Base-by-base conservation (phyloP, 495 filamentous ascomycete species). In the Penicillium cinerascens region DNA sequence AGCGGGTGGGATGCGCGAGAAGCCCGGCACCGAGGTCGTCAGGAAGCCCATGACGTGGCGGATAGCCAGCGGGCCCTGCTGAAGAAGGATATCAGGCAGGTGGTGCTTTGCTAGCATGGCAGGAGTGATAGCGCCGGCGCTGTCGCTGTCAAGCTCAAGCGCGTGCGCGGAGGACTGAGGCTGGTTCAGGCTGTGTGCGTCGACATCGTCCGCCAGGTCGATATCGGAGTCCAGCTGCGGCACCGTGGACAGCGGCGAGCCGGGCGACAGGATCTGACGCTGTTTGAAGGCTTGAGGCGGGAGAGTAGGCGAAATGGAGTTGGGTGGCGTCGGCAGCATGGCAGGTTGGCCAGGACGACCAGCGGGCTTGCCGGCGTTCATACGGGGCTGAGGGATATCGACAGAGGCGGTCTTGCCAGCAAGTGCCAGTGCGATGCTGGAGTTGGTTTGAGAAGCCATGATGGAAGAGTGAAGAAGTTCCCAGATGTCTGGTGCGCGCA, bases 1-100 rank as follows among this genome's bases (percentile, higher is more conserved):
- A 40, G 92, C 87, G 16, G 92, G 89, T 2, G 92, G 86, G 44
- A 98, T 96, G 18, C 85, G 79, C 10, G 90, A 88, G 64, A 96
- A 98, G 23, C 93, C 93, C 7, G 93, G 93, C 10, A 98, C 88
- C 22, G 88, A 88, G 35, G 89, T 91, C 20, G 92, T 95, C 50
- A 98, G 80, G 67, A 91, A 89, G 55, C 88, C 87, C 84, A 95
- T 96, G 56, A 98, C 82, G 65, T 96, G 87, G 59, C 92, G 91
- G 63, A 98, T 96, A 21, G 93, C 90, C 69, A 96, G 70, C 16
- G 93, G 90, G 20, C 92, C 93, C 61, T 97, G 86, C 55, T 83
- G 80, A 27, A 97, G 80, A 53, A 98, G 79, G 68, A 97, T 96
- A 56, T 87, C 86, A 6, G 93, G 91, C 26, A 98, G 83, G 66